Evolutionary conservation across 768 basidiomycete genomes (phyloP), one percentile per base, ranked within the genome.

Genomic region (Kondoa subrosea): DNA sequence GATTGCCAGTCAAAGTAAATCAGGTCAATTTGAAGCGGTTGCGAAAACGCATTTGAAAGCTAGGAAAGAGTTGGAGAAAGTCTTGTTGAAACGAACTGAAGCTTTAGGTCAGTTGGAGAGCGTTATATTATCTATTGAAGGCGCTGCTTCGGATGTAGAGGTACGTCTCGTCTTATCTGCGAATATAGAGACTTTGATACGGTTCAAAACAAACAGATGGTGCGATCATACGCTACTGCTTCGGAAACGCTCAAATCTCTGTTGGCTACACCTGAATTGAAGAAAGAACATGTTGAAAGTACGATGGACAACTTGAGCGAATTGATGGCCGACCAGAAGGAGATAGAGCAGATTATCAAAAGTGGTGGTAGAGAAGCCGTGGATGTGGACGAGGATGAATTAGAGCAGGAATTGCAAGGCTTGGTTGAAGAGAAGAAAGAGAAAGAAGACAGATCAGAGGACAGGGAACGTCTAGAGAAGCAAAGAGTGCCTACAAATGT

Each of bases 291-390:
- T 63, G 83, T 97, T 60, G 88, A 93, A 67, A 81, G 83, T 72
- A 93, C 91, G 1, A 85, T 93, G 83, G 88, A 91, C 29, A 86
- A 85, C 8, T 81, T 97, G 72, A 86, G 88, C 0, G 86, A 87
- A 69, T 87, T 87, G 1, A 86, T 88, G 70, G 83, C 85, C 0
- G 85, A 91, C 73, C 88, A 89, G 57, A 81, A 80, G 50, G 91
- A 95, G 72, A 80, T 95, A 17, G 87, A 93, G 71, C 83, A 87
- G 32, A 84, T 85, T 1, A 84, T 96, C 60, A 80, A 81, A 68
- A 76, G 84, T 50, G 87, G 86, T 26, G 85, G 82, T 1, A 83
- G 87, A 69, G 77, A 84, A 26, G 85, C 84, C 0, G 73, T 84
- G 14, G 81, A 73, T 0, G 77, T 81, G 4, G 82, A 82, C 63